Conservation (phyloP, 2,329 filamentous ascomycete species). For the Aureobasidium sp. region DNA sequence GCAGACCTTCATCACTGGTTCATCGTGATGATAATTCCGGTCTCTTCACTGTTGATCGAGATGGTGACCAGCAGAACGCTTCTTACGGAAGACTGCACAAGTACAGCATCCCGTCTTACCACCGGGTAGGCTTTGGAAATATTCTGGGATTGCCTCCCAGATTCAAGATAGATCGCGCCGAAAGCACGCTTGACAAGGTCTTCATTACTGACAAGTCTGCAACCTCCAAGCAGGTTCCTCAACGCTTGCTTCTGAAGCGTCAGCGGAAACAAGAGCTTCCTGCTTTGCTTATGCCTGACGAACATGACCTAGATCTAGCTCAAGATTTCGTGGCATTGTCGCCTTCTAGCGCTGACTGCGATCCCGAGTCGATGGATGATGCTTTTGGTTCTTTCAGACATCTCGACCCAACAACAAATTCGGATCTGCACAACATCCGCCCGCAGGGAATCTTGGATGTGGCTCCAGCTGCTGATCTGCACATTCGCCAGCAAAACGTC, state of each 20-base stretch:
- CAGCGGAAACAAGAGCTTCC: slow-evolving; percentile 42
- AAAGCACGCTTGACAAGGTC: slow-evolving; percentile 45
- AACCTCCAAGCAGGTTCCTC: slow-evolving; percentile 25
- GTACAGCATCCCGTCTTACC: slow-evolving; percentile 64
- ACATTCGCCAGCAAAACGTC: slow-evolving; percentile 47
- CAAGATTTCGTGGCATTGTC: slow-evolving; percentile 2
- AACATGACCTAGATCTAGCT: slow-evolving; percentile 2
- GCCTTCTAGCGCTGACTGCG: slow-evolving; percentile 5
- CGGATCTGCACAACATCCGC: not conserved
- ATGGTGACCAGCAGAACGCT: slow-evolving; percentile 69
- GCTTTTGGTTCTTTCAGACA: not conserved
- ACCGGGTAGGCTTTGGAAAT: slow-evolving; percentile 59
- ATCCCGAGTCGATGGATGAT: not conserved
- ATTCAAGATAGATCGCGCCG: slow-evolving; percentile 60
- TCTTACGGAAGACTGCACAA: slow-evolving; percentile 68
- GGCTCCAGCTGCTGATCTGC: slow-evolving; percentile 20
- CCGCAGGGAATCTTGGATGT: not conserved
- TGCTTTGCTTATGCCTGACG: not conserved
- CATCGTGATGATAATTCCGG: slow-evolving; percentile 17
- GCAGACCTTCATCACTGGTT: not conserved
- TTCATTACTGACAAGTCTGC: slow-evolving; percentile 1
- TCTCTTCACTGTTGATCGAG: slow-evolving; percentile 60
- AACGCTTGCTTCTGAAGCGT: slow-evolving; percentile 32
- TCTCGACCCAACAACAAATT: not conserved
- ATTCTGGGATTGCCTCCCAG: slow-evolving; percentile 59